Conservation (phyloP, 73 alveolate species). For the Strombidium stylifer region DNA sequence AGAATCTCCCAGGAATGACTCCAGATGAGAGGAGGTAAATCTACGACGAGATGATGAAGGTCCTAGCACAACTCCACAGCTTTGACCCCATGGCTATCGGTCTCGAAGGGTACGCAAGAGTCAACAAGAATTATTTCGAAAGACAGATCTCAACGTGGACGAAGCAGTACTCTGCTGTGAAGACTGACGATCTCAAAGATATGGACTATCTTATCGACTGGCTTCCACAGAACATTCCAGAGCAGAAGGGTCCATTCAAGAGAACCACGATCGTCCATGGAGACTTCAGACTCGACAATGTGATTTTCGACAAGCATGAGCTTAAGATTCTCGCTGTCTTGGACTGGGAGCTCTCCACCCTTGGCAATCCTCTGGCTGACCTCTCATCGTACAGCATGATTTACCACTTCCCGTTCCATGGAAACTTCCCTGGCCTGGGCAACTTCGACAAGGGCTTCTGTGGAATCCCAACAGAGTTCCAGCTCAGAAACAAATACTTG, state of each 20-base stretch:
- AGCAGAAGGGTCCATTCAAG: too few relatives aligned
- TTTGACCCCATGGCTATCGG: too few relatives aligned
- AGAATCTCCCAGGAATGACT: conserved; percentile 13
- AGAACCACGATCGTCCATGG: too few relatives aligned
- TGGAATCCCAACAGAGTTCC: conserved; percentile 1
- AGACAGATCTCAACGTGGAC: too few relatives aligned
- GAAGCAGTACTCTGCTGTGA: too few relatives aligned
- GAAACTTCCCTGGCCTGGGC: conserved; percentile 2
- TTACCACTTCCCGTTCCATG: conserved; percentile 12
- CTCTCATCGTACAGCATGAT: too few relatives aligned
- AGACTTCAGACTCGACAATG: conserved; percentile 49
- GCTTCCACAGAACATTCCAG: too few relatives aligned
- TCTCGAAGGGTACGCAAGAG: too few relatives aligned
- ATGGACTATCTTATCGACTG: too few relatives aligned
- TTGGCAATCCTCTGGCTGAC: conserved; percentile 52
- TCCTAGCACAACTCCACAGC: conserved; percentile 33
- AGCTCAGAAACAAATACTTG: background rate
- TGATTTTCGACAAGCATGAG: conserved; percentile 43
- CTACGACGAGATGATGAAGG: conserved; percentile 32
- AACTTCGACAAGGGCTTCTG: background rate
- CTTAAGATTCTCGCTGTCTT: conserved; percentile 44
- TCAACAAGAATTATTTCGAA: too few relatives aligned
- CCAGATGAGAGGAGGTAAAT: conserved; percentile 41
- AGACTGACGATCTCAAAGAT: too few relatives aligned
- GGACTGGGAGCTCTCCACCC: conserved; percentile 57